Conservation (phyloP, 225 moss, liverwort and hornwort genomes). For the Pseudoscleropodium purum region DNA sequence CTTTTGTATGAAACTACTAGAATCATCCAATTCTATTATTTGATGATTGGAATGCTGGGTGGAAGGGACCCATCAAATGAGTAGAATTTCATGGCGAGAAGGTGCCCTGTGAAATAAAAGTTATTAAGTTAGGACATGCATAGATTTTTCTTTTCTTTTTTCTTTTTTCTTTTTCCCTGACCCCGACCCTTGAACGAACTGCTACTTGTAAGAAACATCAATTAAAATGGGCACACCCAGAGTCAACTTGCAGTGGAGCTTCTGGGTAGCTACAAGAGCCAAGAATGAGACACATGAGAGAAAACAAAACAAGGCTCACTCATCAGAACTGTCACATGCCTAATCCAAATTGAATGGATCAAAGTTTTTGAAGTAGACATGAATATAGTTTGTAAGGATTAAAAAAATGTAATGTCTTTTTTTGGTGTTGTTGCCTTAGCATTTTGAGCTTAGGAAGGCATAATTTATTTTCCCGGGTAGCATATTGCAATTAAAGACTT, state of each 20-base stretch:
- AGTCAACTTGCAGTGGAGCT: neutral
- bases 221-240: neutral
- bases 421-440: neutral
- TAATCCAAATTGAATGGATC: neutral
- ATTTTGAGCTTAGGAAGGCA: neutral
- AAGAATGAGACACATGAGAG: neutral
- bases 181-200: no score
- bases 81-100: neutral
- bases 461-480: rapidly evolving
- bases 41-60: neutral
- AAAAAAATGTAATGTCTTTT: neutral
- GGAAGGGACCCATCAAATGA: neutral
- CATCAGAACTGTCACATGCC: neutral
- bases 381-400: neutral
- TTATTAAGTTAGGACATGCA: no score
- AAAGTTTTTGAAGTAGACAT: neutral
- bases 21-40: neutral
- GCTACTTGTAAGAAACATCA: neutral
- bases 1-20: neutral
- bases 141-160: neutral
- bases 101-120: no score
- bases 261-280: neutral
- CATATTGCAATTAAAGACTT: neutral
- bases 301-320: neutral
- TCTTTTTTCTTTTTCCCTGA: rapidly evolving